phyloP scores from a whole-genome alignment of 1,139 yeast species.

The Magnusiomyces sp. region DNA sequence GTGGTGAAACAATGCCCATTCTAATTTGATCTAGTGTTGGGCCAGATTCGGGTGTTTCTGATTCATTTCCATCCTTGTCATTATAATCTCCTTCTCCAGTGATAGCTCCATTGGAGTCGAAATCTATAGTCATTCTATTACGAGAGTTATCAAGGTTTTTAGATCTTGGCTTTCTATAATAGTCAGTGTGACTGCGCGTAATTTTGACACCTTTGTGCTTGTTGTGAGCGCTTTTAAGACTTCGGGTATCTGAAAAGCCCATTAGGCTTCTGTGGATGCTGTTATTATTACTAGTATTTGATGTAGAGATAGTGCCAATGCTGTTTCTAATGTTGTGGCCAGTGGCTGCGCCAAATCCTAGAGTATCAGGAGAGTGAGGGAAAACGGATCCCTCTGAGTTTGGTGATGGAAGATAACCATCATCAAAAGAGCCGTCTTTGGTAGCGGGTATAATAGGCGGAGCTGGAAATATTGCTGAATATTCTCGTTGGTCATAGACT shows the following conservation, averaged over 20 bases:
- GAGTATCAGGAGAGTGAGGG: neutral
- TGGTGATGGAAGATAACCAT: slow-evolving; percentile 10
- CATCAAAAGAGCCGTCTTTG: slow-evolving; percentile 7
- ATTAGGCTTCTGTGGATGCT: no score
- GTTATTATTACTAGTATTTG: no score
- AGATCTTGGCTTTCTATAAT: slow-evolving; percentile 24
- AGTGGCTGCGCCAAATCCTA: no score
- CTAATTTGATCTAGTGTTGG: slow-evolving; percentile 4
- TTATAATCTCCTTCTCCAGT: slow-evolving; percentile 1
- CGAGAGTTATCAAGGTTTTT: slow-evolving; percentile 6
- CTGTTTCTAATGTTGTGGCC: neutral
- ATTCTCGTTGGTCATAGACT: no score
- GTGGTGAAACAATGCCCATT: slow-evolving; percentile 10
- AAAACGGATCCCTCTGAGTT: slow-evolving; percentile 7
- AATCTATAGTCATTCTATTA: no score
- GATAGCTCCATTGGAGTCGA: no score
- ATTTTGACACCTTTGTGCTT: no score
- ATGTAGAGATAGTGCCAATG: no score
- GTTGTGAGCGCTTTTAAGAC: no score
- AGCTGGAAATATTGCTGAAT: no score
- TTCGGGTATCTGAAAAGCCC: no score
- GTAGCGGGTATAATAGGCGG: neutral
- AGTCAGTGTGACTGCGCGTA: slow-evolving; percentile 12
- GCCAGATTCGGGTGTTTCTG: neutral
- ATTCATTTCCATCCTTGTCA: neutral